Base-by-base conservation (phyloP, 768 basidiomycete species). In the Pleurotus tuoliensis region DNA sequence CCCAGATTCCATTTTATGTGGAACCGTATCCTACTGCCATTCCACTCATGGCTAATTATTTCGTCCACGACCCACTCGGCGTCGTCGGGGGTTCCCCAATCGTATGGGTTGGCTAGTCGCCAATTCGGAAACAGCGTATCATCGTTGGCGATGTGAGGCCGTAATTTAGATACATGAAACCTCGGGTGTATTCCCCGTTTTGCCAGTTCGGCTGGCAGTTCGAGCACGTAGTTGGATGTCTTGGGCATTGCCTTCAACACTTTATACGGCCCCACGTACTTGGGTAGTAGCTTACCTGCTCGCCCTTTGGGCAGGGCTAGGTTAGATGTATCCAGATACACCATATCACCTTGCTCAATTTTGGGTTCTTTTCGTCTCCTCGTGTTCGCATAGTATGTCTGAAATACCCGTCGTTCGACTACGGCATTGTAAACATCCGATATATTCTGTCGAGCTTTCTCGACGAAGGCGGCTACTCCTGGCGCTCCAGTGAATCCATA, bases 61-160 rank as follows among this genome's bases (percentile, higher is more conserved):
- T 71, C 62, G 6, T 77, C 72, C 4, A 80, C 70, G 5, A 69
- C 58, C 65, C 66, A 76, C 58, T 80, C 74, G 0, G 65, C 63
- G 2, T 74, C 68, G 3, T 67, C 62, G 1, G 58, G 55, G 0
- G 54, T 59, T 0, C 76, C 70, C 54, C 76, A 73, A 58, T 78
- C 73, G 38, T 76, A 78, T 12, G 69, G 67, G 22, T 67, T 63
- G 3, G 61, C 59, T 0, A 57, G 44, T 0, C 60, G 49, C 0
- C 72, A 48, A 4, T 64, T 58, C 0, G 75, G 77, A 62, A 80
- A 80, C 34, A 70, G 13, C 1, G 18, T 53, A 34, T 73, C 65
- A 58, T 76, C 67, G 24, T 69, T 72, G 0, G 63, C 61, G 0
- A 67, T 51, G 34, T 71, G 54, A n/a, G 58, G 62, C 16, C 67